Evolutionary conservation across 2,329 filamentous ascomycete genomes (phyloP).

Genomic region (Epichloe sibirici): DNA sequence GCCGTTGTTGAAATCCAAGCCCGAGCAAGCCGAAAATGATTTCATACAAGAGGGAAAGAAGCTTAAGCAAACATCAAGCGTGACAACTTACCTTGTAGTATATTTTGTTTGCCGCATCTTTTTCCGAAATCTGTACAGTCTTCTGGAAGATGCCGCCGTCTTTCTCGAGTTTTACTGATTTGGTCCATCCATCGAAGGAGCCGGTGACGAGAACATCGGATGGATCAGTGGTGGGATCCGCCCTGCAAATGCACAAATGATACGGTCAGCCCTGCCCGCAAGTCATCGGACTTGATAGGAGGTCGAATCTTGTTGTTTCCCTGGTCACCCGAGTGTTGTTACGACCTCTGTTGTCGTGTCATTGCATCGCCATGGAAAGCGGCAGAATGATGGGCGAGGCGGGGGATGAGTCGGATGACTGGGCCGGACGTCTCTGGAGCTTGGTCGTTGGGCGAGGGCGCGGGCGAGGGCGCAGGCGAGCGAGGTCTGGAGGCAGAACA

Average conservation of each 20-base stretch:
- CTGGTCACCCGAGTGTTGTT: background rate
- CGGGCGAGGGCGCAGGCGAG: background rate
- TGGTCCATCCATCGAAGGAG: constrained; percentile 88
- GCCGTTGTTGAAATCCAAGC: too few species aligned
- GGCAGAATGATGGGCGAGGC: background rate
- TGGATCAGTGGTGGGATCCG: constrained; percentile 72
- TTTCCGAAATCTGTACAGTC: constrained; percentile 57
- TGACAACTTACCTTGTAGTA: constrained; percentile 73
- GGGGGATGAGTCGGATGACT: background rate
- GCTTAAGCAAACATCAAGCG: background rate
- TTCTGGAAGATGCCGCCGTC: constrained; percentile 65
- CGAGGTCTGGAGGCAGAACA: background rate
- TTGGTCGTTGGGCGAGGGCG: background rate
- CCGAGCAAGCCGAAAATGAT: background rate
- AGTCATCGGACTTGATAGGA: background rate
- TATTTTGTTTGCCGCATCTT: constrained; percentile 51
- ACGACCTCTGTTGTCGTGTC: background rate
- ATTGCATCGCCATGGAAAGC: background rate
- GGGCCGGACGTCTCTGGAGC: background rate
- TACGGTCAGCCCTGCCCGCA: constrained; percentile 3
- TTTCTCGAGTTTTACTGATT: constrained; percentile 73
- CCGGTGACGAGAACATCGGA: constrained; percentile 62
- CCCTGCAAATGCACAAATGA: constrained; percentile 41
- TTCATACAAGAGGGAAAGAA: background rate
- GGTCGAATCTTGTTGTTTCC: background rate